These are phyloP conservation scores for Starmera caribaea DNA, from an alignment of 805 yeast genomes.

Conservation along the genomic window DNA sequence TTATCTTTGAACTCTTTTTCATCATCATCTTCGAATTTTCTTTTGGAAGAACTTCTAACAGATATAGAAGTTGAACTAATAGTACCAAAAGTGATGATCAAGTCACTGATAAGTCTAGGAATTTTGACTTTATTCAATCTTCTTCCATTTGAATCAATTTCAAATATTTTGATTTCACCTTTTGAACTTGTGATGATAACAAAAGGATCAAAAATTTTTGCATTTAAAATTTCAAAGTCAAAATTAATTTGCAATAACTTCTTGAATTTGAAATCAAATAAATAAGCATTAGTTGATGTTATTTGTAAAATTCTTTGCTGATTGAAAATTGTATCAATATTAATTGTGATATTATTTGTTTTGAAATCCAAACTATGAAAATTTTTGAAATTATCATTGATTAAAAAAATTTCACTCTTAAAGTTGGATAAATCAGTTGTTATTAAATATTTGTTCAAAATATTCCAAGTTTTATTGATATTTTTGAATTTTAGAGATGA, in stretches of 20 bases:
- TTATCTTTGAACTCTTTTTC: constrained; percentile 17
- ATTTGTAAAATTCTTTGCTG: constrained; percentile 63
- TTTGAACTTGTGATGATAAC: constrained; percentile 53
- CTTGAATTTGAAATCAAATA: constrained; percentile 56
- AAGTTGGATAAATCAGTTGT: constrained; percentile 60
- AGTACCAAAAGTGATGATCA: constrained; percentile 63
- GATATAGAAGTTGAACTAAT: constrained; percentile 40
- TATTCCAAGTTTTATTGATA: constrained; percentile 69
- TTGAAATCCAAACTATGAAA: constrained; percentile 54
- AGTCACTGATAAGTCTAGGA: constrained; percentile 27
- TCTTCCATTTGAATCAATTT: constrained; percentile 26
- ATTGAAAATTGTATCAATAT: constrained; percentile 48
- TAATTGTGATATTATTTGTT: constrained; percentile 53
- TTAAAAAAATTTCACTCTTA: constrained; percentile 61
- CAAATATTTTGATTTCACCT: constrained; percentile 61
- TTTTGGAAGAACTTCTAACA: constrained; percentile 14
- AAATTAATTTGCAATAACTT: constrained; percentile 39
- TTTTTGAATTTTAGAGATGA: constrained; percentile 65
- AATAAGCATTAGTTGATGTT: constrained; percentile 51
- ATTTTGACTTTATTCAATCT: constrained; percentile 25
- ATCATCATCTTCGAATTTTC: constrained; percentile 15
- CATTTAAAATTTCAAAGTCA: constrained; percentile 55
- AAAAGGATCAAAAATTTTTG: constrained; percentile 52
- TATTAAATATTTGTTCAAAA: constrained; percentile 50
- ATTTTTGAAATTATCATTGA: constrained; percentile 51